Conservation (phyloP, 2,329 filamentous ascomycete species). For the Cladorrhinum sp. region DNA sequence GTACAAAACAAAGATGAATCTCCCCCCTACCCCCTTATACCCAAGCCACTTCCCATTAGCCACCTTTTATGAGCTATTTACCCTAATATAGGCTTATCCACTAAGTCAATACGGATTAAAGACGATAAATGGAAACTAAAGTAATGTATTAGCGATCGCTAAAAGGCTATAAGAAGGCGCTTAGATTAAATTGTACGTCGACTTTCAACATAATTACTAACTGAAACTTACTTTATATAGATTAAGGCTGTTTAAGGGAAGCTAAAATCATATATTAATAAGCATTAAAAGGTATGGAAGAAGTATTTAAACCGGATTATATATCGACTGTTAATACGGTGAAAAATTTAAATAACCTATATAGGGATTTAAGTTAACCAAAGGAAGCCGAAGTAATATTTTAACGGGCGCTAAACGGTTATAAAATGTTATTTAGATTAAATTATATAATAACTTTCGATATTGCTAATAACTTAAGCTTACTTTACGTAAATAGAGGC, state of each 20-base stretch:
- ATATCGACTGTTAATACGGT: not conserved
- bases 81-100: too few species aligned
- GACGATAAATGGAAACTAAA: too few species aligned
- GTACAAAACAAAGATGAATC: too few species aligned
- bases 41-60: too few species aligned
- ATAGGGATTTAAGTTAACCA: too few species aligned
- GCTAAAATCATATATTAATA: constrained; percentile 14
- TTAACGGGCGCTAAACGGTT: not conserved
- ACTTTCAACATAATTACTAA: constrained; percentile 7
- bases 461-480: constrained; percentile 13
- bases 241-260: constrained; percentile 8
- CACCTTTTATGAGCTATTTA: too few species aligned
- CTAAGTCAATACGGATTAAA: too few species aligned
- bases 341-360: too few species aligned
- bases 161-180: too few species aligned
- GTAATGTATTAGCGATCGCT: too few species aligned
- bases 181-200: too few species aligned
- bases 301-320: constrained; percentile 1
- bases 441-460: constrained; percentile 1
- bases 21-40: too few species aligned
- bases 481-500: constrained; percentile 7
- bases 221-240: constrained; percentile 8
- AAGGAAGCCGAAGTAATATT: not conserved
- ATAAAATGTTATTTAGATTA: not conserved
- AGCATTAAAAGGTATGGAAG: constrained; percentile 9